These are phyloP conservation scores for Carnegiea gigantea DNA, from an alignment of 179 eudicot species.

Conservation along the genomic window DNA sequence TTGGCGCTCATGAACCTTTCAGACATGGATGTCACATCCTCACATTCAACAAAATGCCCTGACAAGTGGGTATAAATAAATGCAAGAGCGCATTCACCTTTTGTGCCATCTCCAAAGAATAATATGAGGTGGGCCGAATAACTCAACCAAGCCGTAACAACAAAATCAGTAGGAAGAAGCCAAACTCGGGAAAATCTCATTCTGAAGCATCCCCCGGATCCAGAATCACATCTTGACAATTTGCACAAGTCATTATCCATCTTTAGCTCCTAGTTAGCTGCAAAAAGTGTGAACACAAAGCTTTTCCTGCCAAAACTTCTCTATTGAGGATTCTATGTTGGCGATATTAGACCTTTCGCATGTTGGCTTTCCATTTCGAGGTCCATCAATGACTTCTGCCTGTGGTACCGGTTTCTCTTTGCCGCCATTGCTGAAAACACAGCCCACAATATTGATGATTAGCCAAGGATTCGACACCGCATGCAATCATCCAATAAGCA, in stretches of 20 bases:
- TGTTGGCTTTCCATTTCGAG: slow-evolving; percentile 90
- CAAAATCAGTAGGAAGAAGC: slow-evolving; percentile 9
- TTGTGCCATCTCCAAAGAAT: neutral
- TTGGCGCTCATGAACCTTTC: neutral
- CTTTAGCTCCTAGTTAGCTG: neutral
- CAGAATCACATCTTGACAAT: neutral
- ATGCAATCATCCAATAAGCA: neutral
- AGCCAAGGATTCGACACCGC: neutral
- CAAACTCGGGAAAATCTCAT: slow-evolving; percentile 3
- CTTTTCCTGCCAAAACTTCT: neutral
- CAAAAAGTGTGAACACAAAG: neutral
- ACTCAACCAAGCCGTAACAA: neutral
- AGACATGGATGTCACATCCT: slow-evolving; percentile 4
- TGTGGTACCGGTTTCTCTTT: slow-evolving; percentile 70
- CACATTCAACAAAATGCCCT: slow-evolving; percentile 2
- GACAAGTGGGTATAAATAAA: slow-evolving; percentile 12
- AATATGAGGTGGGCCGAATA: neutral
- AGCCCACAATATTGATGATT: neutral
- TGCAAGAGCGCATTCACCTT: neutral
- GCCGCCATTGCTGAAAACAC: slow-evolving; percentile 56
- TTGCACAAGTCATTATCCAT: neutral
- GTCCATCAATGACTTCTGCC: slow-evolving; percentile 68
- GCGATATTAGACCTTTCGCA: slow-evolving; percentile 64
- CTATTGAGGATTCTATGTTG: slow-evolving; percentile 30
- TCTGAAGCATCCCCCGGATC: neutral